Evolutionary conservation across 2,329 filamentous ascomycete species (phyloP), one percentile per base, ranked within the genome.

Genomic region (Cladosporium sp.): DNA sequence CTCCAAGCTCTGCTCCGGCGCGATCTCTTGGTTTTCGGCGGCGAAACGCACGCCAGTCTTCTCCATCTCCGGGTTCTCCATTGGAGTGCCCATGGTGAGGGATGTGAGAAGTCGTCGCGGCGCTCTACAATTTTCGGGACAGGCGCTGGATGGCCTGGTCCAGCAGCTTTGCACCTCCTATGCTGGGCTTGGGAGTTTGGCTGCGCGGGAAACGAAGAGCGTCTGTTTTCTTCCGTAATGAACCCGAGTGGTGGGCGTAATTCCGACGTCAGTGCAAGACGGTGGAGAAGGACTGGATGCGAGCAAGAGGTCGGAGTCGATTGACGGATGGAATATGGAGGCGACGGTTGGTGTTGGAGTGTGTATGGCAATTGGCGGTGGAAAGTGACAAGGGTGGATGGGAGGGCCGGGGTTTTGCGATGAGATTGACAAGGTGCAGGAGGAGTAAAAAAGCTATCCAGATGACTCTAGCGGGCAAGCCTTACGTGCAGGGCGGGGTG

Each of bases 1-100:
- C 13, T 55, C 32, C 16, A 57, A 60, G 63, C 51, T 64, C 55
- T 66, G 61, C 43, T 67, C 62, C 5, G 81, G 78, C 52, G 79
- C 73, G 59, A 89, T 88, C 67, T 89, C 84, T 63, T 89, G 76
- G 53, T 84, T 80, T 55, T 79, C 75, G 22, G 85, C 82, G 49
- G 84, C 83, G 67, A 90, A 91, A 52, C 85, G 84, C 49, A 90
- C 86, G 52, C 79, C 74, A 35, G 71, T 67, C 40, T 61, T 56
- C 52, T 59, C 55, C 41, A 42, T 42, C 6, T 52, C 47, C 5
- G 55, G 25, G 19, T 50, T 48, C 30, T 55, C 53, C 42, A 48
- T 47, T 7, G 45, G 40, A 15, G 53, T 49, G 29, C 46, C 49
- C 55, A 57, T 57, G 30, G 15, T 43, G 43, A 38, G 6, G 22